phyloP scores from a whole-genome alignment of 129 eudicot species.

The Mikania micrantha region DNA sequence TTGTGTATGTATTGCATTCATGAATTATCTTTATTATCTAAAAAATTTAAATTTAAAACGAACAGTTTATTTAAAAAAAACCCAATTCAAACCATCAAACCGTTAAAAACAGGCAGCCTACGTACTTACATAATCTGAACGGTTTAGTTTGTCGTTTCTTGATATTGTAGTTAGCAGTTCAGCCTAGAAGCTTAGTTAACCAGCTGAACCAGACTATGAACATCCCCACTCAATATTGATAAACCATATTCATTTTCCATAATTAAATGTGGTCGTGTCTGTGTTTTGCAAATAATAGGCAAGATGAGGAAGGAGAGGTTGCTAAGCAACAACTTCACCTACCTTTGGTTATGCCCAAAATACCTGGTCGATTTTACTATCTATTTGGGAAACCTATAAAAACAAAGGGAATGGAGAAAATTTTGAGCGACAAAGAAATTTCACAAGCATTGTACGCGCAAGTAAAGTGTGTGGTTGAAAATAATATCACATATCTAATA shows the following conservation, averaged over 20 bases:
- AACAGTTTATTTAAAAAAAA: neutral
- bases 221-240: neutral
- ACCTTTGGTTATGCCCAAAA: conserved; percentile 42
- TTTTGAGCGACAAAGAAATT: conserved; percentile 23
- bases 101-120: neutral
- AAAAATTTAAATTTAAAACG: neutral
- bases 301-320: conserved; percentile 28
- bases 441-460: conserved; percentile 30
- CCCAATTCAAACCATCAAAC: neutral
- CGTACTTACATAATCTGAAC: no score
- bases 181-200: neutral
- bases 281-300: conserved; percentile 7
- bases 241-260: neutral
- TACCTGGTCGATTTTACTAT: conserved; percentile 57
- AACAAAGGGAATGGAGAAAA: conserved; percentile 34
- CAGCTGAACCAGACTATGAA: neutral
- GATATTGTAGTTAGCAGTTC: neutral
- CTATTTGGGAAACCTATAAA: conserved; percentile 54
- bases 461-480: conserved; percentile 39
- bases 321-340: conserved; percentile 31
- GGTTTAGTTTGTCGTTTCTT: neutral
- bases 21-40: neutral
- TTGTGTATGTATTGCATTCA: neutral
- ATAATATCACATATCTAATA: conserved; percentile 30
- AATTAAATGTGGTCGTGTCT: neutral